Evolutionary conservation across 257 asterid genomes (phyloP).

Genomic region (Lavandula angustifolia): DNA sequence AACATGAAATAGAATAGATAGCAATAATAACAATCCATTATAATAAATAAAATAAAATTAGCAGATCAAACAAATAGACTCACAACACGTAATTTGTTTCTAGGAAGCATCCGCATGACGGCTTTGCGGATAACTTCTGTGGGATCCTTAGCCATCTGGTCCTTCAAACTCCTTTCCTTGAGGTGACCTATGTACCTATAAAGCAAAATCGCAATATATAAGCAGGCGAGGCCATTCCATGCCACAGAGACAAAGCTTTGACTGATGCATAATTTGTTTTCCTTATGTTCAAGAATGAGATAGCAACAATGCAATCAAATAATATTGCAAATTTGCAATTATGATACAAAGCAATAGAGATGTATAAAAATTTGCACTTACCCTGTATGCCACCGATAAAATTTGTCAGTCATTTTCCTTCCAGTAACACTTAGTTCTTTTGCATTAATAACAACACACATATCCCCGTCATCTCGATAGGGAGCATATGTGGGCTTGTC

Average conservation of each 20-base stretch:
- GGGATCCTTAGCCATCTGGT: slow-evolving; percentile 97
- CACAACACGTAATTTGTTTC: slow-evolving; percentile 94
- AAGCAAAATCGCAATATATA: slow-evolving; percentile 14
- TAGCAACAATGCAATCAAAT: slow-evolving; percentile 10
- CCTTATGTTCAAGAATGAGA: slow-evolving; percentile 15
- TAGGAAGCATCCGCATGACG: slow-evolving; percentile 90
- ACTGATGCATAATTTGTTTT: neutral
- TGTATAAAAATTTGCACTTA: slow-evolving; percentile 29
- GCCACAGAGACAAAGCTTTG: neutral
- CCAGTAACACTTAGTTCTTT: slow-evolving; percentile 90
- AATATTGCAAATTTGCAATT: neutral
- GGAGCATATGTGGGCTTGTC: slow-evolving; percentile 92
- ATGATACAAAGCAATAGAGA: slow-evolving; percentile 10
- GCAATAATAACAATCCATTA: neutral
- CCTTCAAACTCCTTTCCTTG: slow-evolving; percentile 92
- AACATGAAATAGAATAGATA: neutral
- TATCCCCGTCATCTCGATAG: slow-evolving; percentile 76
- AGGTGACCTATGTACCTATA: slow-evolving; percentile 85
- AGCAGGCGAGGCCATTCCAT: slow-evolving; percentile 4
- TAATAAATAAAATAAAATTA: slow-evolving; percentile 4
- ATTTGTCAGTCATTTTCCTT: slow-evolving; percentile 88
- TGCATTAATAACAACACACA: slow-evolving; percentile 89
- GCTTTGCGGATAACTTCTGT: slow-evolving; percentile 98
- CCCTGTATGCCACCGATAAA: slow-evolving; percentile 97
- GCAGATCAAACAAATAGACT: slow-evolving; percentile 37